A percentile compares a stretch with the other conserved stretches of the same genome.
Conservation (phyloP, 768 basidiomycete genomes). For the Termitomyces sp. region DNA sequence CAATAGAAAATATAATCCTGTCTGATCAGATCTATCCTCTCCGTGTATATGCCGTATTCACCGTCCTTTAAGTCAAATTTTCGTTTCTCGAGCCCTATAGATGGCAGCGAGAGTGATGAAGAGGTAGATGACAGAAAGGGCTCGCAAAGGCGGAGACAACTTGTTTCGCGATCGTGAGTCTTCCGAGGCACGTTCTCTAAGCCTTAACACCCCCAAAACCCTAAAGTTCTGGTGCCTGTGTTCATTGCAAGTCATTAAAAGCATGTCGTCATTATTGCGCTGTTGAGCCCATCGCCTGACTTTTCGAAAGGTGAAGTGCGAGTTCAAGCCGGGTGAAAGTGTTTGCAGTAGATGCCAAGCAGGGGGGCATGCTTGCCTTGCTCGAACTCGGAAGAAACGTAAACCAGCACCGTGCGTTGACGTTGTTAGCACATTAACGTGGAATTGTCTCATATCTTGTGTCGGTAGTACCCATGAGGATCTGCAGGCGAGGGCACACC, state of each 20-base stretch:
- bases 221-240: constrained; percentile 47
- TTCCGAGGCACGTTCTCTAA: not conserved
- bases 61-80: constrained; percentile 1
- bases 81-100: constrained; percentile 15
- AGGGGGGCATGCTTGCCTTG: constrained; percentile 42
- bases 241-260: constrained; percentile 57
- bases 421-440: not conserved
- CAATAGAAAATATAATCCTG: not conserved
- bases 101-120: constrained; percentile 16
- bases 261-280: constrained; percentile 21
- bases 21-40: not conserved
- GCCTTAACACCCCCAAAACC: not conserved
- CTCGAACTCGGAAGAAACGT: constrained; percentile 51
- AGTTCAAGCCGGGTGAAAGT: constrained; percentile 40
- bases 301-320: constrained; percentile 44
- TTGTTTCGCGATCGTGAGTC: constrained; percentile 19
- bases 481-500: constrained; percentile 40
- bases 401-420: constrained; percentile 50
- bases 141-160: constrained; percentile 5
- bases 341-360: constrained; percentile 47
- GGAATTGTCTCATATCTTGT: not conserved
- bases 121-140: constrained; percentile 10
- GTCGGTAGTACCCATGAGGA: constrained; percentile 49
- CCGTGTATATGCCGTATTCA: constrained; percentile 2
- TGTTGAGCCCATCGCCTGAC: not conserved